Base-by-base conservation (phyloP, 768 basidiomycete species). In the Termitomyces bulborhizus region DNA sequence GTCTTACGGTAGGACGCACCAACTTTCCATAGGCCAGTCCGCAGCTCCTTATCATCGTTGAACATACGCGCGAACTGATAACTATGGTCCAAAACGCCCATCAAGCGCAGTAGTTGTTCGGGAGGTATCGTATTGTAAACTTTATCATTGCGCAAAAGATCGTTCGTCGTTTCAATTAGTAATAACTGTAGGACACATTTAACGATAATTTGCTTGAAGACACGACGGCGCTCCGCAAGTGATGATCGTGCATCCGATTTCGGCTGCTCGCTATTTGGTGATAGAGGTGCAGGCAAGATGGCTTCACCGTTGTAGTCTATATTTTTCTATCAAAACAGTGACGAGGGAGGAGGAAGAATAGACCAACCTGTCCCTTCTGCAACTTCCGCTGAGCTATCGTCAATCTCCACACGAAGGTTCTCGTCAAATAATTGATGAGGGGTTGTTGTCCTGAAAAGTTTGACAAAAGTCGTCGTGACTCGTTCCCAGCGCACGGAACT, bases 1-100 rank as follows among this genome's bases (percentile, higher is more conserved):
- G 9, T 26, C 37, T 27, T n/a, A 29, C 1, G 13, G 3, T 37
- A 11, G 24, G 36, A 85, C 95, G 71, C 58, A 93, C 95, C 96
- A 64, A 98, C 97, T 97, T 96, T 98, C 97, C 97, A 99, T 54
- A 99, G 75, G 4, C 91, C 94, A 45, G 93, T 98, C 13, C 97
- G 82, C 34, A 99, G 78, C 47, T 98, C 97, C 74, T 96, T 97
- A 69, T 98, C 94, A 49, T 97, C 97, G 66, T 99, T 99, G 76
- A 99, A 99, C 71, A 85, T 84, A 54, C 95, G 83, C 11, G 97
- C 97, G 64, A 99, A 99, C 66, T 93, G 92, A 73, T 98, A 99
- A 62, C 93, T 95, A 63, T 98, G 93, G 68, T 97, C 93, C 51
- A 99, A 79, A 18, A 95, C 92, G 37, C 89, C 88, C 92, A 98